phyloP scores from a whole-genome alignment of 352 stramenopile species.

The Phytophthora fragariae region DNA sequence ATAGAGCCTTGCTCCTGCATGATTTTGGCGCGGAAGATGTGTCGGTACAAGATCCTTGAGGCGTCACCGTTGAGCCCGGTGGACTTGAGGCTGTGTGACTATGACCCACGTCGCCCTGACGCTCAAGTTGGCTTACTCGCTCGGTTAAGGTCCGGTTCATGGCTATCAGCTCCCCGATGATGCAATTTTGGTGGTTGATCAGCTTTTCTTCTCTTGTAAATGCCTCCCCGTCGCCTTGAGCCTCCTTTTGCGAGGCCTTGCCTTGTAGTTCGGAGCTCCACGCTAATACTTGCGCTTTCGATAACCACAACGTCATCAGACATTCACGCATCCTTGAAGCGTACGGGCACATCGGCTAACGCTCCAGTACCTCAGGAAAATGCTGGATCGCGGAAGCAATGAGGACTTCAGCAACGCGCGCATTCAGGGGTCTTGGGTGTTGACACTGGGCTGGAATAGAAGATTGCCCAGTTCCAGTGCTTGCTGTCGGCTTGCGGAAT shows the following conservation, averaged over 20 bases:
- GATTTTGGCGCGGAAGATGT: background rate
- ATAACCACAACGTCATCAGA: background rate
- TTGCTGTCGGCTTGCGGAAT: no score
- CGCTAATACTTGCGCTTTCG: background rate
- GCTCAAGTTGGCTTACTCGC: background rate
- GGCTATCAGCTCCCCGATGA: background rate
- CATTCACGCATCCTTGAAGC: background rate
- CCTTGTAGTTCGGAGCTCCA: background rate
- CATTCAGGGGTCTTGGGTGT: background rate
- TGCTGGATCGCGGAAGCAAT: background rate
- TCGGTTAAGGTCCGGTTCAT: background rate
- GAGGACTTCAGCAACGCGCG: background rate
- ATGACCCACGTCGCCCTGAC: background rate
- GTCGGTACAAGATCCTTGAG: background rate
- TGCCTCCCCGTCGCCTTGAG: background rate
- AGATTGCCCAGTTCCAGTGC: no score
- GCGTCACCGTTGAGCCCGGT: background rate
- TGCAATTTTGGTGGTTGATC: background rate
- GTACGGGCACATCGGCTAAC: background rate
- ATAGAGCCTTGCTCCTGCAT: background rate
- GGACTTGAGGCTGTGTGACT: background rate
- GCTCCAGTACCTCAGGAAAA: background rate
- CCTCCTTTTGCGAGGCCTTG: background rate
- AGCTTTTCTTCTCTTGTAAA: background rate
- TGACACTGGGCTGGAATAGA: background rate